Conservation (phyloP, 2,329 filamentous ascomycete species). For the Calonectria hongkongensis region DNA sequence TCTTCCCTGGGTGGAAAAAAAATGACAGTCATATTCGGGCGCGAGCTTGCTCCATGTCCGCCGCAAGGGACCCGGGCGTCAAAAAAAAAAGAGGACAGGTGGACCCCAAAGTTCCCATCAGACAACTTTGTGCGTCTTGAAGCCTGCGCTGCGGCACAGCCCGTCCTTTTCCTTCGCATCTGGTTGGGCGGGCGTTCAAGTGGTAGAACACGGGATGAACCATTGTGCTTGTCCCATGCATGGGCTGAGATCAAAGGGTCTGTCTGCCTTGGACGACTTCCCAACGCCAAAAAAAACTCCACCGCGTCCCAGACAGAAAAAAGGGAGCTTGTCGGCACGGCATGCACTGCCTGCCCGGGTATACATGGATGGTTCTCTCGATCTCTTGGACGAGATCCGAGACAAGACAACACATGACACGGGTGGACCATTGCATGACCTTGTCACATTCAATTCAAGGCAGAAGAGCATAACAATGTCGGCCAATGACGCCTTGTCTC, state of each 20-base stretch:
- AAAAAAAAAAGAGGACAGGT: slow-evolving; percentile 7
- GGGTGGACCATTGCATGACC: slow-evolving; percentile 32
- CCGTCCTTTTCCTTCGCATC: slow-evolving; percentile 8
- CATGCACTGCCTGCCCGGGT: background rate
- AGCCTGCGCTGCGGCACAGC: slow-evolving; percentile 27
- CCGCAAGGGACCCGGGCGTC: background rate
- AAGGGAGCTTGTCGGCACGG: background rate
- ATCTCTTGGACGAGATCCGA: slow-evolving; percentile 40
- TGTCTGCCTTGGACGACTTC: background rate
- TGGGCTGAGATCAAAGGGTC: slow-evolving; percentile 13
- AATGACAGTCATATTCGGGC: background rate
- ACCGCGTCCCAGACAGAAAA: background rate
- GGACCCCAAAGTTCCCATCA: slow-evolving; percentile 20
- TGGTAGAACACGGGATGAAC: slow-evolving; percentile 27
- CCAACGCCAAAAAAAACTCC: background rate
- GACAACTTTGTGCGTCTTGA: slow-evolving; percentile 16
- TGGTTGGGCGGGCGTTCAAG: slow-evolving; percentile 15
- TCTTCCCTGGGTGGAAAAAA: background rate
- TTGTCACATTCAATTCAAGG: slow-evolving; percentile 3
- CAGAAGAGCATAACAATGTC: slow-evolving; percentile 3
- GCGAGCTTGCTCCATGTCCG: background rate
- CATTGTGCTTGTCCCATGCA: slow-evolving; percentile 8
- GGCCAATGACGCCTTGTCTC: slow-evolving; percentile 29
- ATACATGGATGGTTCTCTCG: slow-evolving; percentile 22
- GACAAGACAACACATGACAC: slow-evolving; percentile 48